Evolutionary conservation across 1,139 yeast species (phyloP), one percentile per base, ranked within the genome.

Genomic region (Kluyveromyces sp.): DNA sequence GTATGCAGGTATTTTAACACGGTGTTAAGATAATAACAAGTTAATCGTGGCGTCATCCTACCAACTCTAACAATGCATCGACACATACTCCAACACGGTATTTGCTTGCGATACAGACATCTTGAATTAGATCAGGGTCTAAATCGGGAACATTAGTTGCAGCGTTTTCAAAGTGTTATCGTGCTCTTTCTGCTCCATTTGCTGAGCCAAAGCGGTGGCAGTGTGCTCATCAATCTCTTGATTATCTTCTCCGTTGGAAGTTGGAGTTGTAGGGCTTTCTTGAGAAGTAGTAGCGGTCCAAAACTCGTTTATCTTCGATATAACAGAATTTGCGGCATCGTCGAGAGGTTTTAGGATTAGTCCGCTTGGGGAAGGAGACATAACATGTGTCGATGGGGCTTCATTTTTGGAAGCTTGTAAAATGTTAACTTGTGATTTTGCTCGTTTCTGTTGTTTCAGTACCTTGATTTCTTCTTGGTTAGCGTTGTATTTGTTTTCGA

Each of bases 61-160:
- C 56, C 41, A 71, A 53, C 26, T 66, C 62, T 43, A 72, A 57
- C 51, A 79, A 68, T 4, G 83, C 79, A 59, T 88, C 96, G 2
- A 88, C 84, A 45, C 92, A 83, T 7, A 75, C 76, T 28, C 90
- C 95, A 25, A 85, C 73, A 45, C 83, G 72, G 26, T 86, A 85
- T 47, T 79, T 74, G 59, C 83, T 83, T 62, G 83, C 78, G 2
- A 70, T 68, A 30, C 87, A 74, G 3, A 89, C 82, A 59, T 89
- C 96, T 46, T 73, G 77, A 45, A 89, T 72, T 1, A 89, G 70
- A 0, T 77, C 83, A 37, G 69, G 69, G 55, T 88, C 96, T 49
- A 88, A 68, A 34, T 70, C 71, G 1, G 96, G 65, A 89, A 88
- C 78, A 89, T 85, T 47, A 80, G 81, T 31, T 68, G 68, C 43